Evolutionary conservation across 225 moss, liverwort and hornwort genomes (phyloP), one percentile per base, ranked within the genome.

Genomic region (Bryoerythrophyllum caledonicum): DNA sequence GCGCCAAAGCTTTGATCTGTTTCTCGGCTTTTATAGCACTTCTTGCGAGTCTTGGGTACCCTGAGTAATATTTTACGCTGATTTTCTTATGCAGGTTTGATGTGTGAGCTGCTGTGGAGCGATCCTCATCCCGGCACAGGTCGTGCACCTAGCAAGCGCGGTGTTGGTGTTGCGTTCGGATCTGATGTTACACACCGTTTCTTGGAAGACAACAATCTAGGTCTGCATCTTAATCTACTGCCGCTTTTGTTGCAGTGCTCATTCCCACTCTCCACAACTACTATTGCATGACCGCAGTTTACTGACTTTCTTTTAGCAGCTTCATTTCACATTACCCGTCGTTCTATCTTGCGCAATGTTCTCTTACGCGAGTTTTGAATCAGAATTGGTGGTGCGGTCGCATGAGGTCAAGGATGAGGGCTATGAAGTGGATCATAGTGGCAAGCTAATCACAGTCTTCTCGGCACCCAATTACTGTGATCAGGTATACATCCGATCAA

Each of bases 391-490:
- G 64, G 86, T 99, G 72, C 87, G 99, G 79, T 99, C 99, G 24
- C 99, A 99, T 83, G 99, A 99, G 84, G 95, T 95, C 26, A 95
- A 99, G 86, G 99, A 99, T 70, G 91, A 95, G 40, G 99, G 99
- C 38, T 99, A 92, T 67, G 95, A 93, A 77, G 82, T 89, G 79
- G 90, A 84, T 40, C 99, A 99, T 74, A 89, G 89, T 73, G 95
- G 92, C 70, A 93, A 93, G 74, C 88, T 99, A 30, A 85, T 93
- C 37, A 99, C 99, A 1, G 93, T 99, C 59, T 99, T 99, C 78
- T 99, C 99, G 44, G 99, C 99, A 25, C 99, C 99, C 69, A 99
- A 99, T 57, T 99, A 99, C 80, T 99, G 99, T 83, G 99, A 99
- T 65, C 99, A 99, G 99, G 99, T 99, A 52, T 55, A 32, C 2